A percentile compares a stretch with the other conserved stretches of the same genome.
phyloP scores from a whole-genome alignment of 2,329 filamentous ascomycete genomes.

The Cytospora mali region DNA sequence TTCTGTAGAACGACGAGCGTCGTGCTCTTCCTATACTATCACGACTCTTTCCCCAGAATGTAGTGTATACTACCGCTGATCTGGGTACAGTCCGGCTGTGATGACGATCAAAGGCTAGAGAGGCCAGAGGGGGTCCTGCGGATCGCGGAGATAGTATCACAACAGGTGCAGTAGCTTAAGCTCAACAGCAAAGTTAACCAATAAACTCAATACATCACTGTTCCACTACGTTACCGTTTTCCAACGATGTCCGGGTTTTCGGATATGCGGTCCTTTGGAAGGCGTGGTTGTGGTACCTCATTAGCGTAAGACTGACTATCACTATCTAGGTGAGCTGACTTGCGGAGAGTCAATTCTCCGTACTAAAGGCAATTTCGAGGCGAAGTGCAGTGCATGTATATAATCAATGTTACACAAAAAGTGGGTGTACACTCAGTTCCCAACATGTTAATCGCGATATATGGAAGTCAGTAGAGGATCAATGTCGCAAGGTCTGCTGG shows the following conservation, averaged over 20 bases:
- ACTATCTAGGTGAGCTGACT: slow-evolving; percentile 9
- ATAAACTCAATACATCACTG: background rate
- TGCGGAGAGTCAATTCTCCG: no score
- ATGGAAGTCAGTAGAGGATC: no score
- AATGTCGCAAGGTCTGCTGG: background rate
- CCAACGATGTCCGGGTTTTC: background rate
- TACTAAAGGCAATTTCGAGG: no score
- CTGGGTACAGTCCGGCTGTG: background rate
- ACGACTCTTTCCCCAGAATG: background rate
- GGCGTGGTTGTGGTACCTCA: slow-evolving; percentile 4
- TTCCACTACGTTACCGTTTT: background rate
- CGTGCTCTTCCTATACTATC: background rate
- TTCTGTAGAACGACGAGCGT: background rate
- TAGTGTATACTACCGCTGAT: background rate
- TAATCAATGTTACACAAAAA: no score
- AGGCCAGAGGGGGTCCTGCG: background rate
- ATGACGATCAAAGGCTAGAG: background rate
- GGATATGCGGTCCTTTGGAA: background rate
- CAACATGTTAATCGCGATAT: no score
- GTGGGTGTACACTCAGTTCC: no score
- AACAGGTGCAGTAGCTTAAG: no score
- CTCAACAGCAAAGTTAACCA: background rate
- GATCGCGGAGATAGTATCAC: background rate
- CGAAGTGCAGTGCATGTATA: no score
- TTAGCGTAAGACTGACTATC: slow-evolving; percentile 12